Evolutionary conservation across 345 rosid genomes (phyloP), one percentile per base, ranked within the genome.

Genomic region (Iberis pinnata): DNA sequence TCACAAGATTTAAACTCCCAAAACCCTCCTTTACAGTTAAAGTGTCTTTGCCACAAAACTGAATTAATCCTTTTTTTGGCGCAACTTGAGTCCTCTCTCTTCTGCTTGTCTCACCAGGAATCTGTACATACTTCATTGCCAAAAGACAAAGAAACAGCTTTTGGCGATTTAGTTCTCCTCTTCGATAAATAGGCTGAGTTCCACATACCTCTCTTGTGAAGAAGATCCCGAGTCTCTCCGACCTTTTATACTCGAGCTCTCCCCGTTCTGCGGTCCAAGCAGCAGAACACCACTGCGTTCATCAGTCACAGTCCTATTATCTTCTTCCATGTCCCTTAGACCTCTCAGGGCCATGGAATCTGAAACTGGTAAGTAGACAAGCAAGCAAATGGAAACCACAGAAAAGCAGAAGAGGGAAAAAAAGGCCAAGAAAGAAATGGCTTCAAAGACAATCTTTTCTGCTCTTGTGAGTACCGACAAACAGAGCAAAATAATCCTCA

Each of bases 291-390:
- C 45, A 0, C 71, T 67, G 12, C 61, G 56, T 45, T 67, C 71
- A 53, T 67, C 71, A 5, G 61, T 53, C 38, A 60, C 56, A 43
- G 39, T 33, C 49, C 81, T 75, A 65, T 84, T 77, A 52, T 82
- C 74, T 26, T 75, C 71, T 45, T 86, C 95, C 54, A 77, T 55
- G 63, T 92, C 89, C 38, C 63, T 63, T 16, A 75, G 61, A 68
- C 65, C 79, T 38, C 88, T 83, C 43, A 88, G 60, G n/a, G 98
- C 97, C 67, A 92, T 74, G 38, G 94, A 88, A 75, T 92, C 97
- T 2, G 89, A 80, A 52, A 92, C 79, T 1, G 98, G 98, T 69
- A 50, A 80, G 76, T 81, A 92, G 22, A 85, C 98, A 52, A 92
- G 85, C 78, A 88, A 39, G 77, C 70, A 81, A 48, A 92, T 85